Conservation (phyloP, 768 basidiomycete species). For the Gautieria morchelliformis region DNA sequence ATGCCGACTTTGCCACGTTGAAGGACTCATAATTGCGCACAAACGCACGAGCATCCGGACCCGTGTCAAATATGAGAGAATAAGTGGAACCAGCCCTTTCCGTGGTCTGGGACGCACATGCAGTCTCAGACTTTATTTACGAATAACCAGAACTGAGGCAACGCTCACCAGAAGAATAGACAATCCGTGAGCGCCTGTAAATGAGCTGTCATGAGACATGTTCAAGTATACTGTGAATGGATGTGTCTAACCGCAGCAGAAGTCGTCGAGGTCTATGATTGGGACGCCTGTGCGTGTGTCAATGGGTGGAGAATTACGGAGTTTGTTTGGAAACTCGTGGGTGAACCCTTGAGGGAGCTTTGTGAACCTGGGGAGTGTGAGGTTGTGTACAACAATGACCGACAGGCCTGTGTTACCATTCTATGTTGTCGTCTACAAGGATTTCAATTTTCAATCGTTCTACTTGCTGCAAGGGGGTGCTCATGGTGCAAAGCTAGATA, state of each 20-base stretch:
- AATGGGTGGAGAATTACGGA: constrained; percentile 37
- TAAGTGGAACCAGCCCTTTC: constrained; percentile 33
- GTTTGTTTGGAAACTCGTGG: constrained; percentile 59
- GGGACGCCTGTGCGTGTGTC: constrained; percentile 45
- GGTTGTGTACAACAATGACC: background rate
- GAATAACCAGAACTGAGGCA: background rate
- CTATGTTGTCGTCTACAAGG: constrained; percentile 68
- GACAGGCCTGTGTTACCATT: constrained; percentile 45
- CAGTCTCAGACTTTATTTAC: background rate
- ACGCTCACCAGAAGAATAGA: constrained; percentile 62
- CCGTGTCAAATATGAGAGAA: constrained; percentile 73
- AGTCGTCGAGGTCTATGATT: constrained; percentile 61
- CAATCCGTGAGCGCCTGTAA: constrained; percentile 71
- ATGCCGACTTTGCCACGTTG: constrained; percentile 27
- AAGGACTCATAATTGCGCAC: constrained; percentile 62
- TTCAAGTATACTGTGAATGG: background rate
- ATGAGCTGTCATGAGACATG: background rate
- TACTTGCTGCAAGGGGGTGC: constrained; percentile 14
- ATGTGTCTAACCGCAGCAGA: constrained; percentile 50
- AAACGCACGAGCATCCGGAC: constrained; percentile 68
- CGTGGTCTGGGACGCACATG: constrained; percentile 35
- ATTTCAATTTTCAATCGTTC: constrained; percentile 45
- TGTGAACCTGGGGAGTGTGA: constrained; percentile 50
- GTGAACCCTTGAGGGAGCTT: constrained; percentile 70
- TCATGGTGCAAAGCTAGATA: background rate